Percentiles rank a stretch among this genome's conserved stretches.
phyloP scores from a whole-genome alignment of 805 yeast genomes.

The Cyberlindnera maritima region DNA sequence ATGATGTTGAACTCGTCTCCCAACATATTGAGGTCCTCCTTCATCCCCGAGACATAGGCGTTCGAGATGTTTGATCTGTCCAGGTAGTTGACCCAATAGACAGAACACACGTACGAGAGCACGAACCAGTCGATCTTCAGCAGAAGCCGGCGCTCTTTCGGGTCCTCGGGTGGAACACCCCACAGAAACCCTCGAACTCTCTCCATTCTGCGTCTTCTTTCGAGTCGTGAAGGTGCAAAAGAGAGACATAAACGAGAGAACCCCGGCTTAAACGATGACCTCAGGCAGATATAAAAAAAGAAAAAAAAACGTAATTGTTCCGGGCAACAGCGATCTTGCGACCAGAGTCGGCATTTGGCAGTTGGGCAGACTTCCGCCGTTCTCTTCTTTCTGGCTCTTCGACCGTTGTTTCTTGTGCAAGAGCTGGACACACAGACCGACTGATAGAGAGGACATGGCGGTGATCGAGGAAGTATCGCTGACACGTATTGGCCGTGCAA shows the following conservation, averaged over 20 bases:
- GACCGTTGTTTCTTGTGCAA: no score
- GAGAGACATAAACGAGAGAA: neutral
- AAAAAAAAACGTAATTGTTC: no score
- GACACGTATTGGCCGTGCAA: neutral
- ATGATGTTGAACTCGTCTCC: slow-evolving; percentile 50
- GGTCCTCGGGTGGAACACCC: slow-evolving; percentile 26
- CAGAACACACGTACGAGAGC: slow-evolving; percentile 21
- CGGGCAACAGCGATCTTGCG: no score
- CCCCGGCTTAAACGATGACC: neutral
- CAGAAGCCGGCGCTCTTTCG: slow-evolving; percentile 21
- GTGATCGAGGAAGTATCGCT: neutral
- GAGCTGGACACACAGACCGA: no score
- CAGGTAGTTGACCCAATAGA: slow-evolving; percentile 46
- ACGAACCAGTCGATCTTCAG: slow-evolving; percentile 29
- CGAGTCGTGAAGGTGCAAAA: neutral
- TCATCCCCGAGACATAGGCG: slow-evolving; percentile 70
- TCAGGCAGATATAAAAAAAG: no score
- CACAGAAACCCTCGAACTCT: slow-evolving; percentile 18
- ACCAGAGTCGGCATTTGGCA: no score
- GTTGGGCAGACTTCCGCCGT: no score
- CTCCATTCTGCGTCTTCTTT: neutral
- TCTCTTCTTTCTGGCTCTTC: no score
- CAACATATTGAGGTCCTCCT: slow-evolving; percentile 46
- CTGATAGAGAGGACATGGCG: no score
- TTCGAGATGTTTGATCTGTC: slow-evolving; percentile 54